Evolutionary conservation across 83 land plant species (phyloP), one percentile per base, ranked within the genome.

Genomic region (Picea abies): DNA sequence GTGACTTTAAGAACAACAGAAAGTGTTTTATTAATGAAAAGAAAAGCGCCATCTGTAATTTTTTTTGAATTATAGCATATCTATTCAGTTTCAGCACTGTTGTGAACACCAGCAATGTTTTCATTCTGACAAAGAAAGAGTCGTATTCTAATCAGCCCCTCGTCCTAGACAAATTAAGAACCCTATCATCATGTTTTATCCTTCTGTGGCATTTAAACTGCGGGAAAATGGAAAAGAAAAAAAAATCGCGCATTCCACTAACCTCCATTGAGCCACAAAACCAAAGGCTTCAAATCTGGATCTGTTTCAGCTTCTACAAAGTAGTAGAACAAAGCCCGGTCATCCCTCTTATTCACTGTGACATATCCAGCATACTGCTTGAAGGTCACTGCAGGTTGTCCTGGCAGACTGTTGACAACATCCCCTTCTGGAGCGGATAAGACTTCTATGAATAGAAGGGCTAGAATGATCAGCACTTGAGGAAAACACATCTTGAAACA

Each of bases 241-340:
- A 47, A 47, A 5, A 6, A 6, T 0, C 0, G 0, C 1, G 1
- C 49, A 7, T 44, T 72, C 16, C 76, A 72, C 76, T 41, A 41
- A 72, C 76, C 76, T 72, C 56, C 76, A 20, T 39, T 72, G 22
- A 72, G 49, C 76, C 52, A 72, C 19, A 72, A 8, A 72, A 72
- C 49, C 76, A 72, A 72, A 41, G 76, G 76, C 76, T 72, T 72
- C 12, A 8, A 72, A 37, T 72, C 23, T 5, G 52, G 25, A 0
- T 72, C 52, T 41, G 76, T 72, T 44, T 72, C 76, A 29, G 76
- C 76, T 72, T 72, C 76, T 6, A 72, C 76, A 72, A 72, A 72
- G 41, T 72, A 72, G 5, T 72, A 72, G 49, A 72, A 72, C 76
- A 72, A 12, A 72, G 76, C 76, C 76, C 52, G 19, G 25, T 20